Evolutionary conservation across 2,329 filamentous ascomycete species (phyloP), one percentile per base, ranked within the genome.

Genomic region (Xylariaceae sp.): DNA sequence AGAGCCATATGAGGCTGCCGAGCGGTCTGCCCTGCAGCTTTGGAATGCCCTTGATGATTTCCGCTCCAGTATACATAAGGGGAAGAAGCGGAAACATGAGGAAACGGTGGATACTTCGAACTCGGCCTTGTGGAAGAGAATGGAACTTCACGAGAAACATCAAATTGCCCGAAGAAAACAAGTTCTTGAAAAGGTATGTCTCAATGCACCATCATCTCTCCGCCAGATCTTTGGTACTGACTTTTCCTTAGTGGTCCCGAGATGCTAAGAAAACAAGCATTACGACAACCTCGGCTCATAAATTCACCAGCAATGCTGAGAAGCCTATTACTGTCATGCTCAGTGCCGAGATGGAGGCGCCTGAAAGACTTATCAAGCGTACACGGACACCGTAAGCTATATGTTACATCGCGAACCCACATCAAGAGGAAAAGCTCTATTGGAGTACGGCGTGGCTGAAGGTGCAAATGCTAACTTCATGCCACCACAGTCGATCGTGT

Each of bases 21-120:
- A 97, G 72, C 82, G 86, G 34, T 91, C 92, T 0, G 92, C 91
- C 0, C 75, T 96, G 55, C 86, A 88, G 47, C 80, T 99, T 9
- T 91, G 92, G 80, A 90, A 87, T 64, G 88, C 89, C 0, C 83
- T 95, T 44, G 87, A 88, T 66, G 76, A 77, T 46, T 81, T 92
- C 51, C 85, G 87, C 49, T 73, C 81, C 45, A 81, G 80, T 35
- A 76, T 91, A 26, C 73, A 77, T 64, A 68, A 74, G 6, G 81
- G 83, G 1, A 73, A 78, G 53, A 91, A 91, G 74, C 78, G 83
- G 53, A 86, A 85, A 68, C 76, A 77, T 4, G 67, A 68, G 2
- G 65, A 83, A 50, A 77, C 81, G 2, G 65, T 74, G 0, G 75
- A 80, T 1, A 86, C 83, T 3, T 70, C 86, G 1, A 84, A 78